Evolutionary conservation across 768 basidiomycete genomes (phyloP), one percentile per base, ranked within the genome.

Genomic region (Infundibulicybe gibba): DNA sequence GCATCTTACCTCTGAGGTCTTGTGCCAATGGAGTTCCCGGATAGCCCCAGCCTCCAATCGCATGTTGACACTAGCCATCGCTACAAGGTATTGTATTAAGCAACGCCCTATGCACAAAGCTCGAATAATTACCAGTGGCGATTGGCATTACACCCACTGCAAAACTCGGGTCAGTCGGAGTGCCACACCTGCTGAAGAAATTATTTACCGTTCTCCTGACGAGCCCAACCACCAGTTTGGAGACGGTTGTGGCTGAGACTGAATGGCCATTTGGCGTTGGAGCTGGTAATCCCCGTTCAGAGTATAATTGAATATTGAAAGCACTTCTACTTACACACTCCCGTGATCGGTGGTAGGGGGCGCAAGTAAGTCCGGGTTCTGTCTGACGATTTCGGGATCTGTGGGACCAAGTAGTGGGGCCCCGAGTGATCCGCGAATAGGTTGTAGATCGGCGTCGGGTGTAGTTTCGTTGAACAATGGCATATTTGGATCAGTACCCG

Each of bases 201-300:
- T 17, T 5, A 32, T 69, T 12, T 41, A 76, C 77, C 55, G 45
- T 79, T 79, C 59, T 80, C 68, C 53, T 80, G 71, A 35, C 80
- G 69, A 20, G 79, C 77, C 81, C 81, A 83, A 0, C 81, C 81
- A 11, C 80, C 81, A 0, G 70, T 71, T 48, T 75, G 73, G 13
- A 83, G 58, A n/a, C 77, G 72, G 50, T 79, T 81, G 54, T 75
- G 75, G 45, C 77, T 80, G 35, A 81, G 55, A 48, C 62, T 60
- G 57, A 81, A 79, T 0, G 81, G 72, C 81, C 81, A 81, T 56
- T 81, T 80, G 19, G 74, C 69, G 49, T 80, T 79, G 37, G 49
- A 44, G 16, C n/a, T 48, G 11, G 10, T 33, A 12, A 13, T n/a
- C 15, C 40, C 14, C 25, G 13, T 41, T 21, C 19, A 41, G n/a